A percentile compares a stretch with the other conserved stretches of the same genome.
These are phyloP conservation scores for Amyloporia xantha DNA, from an alignment of 768 basidiomycete species.

Conservation along the genomic window DNA sequence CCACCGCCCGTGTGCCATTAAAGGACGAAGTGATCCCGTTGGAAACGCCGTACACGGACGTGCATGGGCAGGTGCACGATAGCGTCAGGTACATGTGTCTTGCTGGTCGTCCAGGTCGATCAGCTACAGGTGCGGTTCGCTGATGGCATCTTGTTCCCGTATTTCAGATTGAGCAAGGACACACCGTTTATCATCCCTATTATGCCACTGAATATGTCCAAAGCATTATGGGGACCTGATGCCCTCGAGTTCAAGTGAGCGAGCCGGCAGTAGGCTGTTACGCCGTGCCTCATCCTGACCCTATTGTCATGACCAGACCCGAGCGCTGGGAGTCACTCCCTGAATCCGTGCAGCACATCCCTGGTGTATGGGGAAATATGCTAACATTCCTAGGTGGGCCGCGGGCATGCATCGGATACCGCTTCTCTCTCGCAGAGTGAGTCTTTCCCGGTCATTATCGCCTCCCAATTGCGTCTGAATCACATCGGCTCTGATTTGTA, in stretches of 20 bases:
- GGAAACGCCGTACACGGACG: too few species aligned
- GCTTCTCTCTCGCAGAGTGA: too few species aligned
- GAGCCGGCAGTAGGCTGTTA: too few species aligned
- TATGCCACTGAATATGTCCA: constrained; percentile 42
- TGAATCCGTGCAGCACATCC: constrained; percentile 37
- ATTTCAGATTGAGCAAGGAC: too few species aligned
- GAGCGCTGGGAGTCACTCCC: constrained; percentile 59
- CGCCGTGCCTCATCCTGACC: background rate
- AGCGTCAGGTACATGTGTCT: constrained; percentile 26
- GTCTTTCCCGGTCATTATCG: constrained; percentile 61
- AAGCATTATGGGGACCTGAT: constrained; percentile 56
- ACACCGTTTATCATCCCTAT: constrained; percentile 45
- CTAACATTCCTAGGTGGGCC: constrained; percentile 57
- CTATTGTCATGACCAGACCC: constrained; percentile 34
- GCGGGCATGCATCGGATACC: too few species aligned
- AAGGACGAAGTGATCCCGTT: constrained; percentile 49
- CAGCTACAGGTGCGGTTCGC: too few species aligned
- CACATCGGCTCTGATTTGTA: background rate
- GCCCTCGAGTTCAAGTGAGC: constrained; percentile 53
- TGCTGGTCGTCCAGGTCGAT: too few species aligned
- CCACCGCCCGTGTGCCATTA: constrained; percentile 41
- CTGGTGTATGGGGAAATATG: constrained; percentile 54
- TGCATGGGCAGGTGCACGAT: too few species aligned
- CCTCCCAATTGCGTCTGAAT: constrained; percentile 42
- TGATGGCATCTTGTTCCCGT: background rate